Conservation (phyloP, 139 green algal species). For the Ulvella scutata region DNA sequence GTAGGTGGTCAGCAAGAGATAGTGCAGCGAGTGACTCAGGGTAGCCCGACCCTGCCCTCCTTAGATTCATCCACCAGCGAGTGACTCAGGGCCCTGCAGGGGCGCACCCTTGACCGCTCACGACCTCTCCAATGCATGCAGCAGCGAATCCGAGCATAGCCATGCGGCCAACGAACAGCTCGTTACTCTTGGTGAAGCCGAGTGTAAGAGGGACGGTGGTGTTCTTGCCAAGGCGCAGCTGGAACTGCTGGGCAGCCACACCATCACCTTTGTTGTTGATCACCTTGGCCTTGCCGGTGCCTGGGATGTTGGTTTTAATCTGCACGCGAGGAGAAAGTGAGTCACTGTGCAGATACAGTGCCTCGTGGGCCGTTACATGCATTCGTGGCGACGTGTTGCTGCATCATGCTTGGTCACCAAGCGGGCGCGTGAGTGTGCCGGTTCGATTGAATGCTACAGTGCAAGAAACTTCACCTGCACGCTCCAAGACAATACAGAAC, state of each 20-base stretch:
- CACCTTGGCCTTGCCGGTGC: slow-evolving; percentile 8
- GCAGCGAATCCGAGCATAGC: slow-evolving; percentile 66
- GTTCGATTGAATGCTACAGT: too few species aligned
- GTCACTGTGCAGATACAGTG: too few species aligned
- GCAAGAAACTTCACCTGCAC: too few species aligned
- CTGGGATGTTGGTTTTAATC: not conserved
- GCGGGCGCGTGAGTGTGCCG: too few species aligned
- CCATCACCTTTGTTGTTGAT: not conserved
- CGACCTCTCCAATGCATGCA: slow-evolving; percentile 47
- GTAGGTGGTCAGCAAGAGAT: too few species aligned
- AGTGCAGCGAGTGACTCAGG: too few species aligned
- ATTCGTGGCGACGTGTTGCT: too few species aligned
- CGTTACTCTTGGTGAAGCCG: slow-evolving; percentile 55
- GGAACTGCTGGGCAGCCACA: slow-evolving; percentile 15
- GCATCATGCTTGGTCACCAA: too few species aligned
- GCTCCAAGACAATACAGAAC: too few species aligned
- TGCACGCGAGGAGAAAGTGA: not conserved
- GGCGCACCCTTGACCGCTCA: not conserved
- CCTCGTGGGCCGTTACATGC: too few species aligned
- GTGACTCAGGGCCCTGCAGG: not conserved
- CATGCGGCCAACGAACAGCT: slow-evolving; percentile 67
- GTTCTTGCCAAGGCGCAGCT: slow-evolving; percentile 1
- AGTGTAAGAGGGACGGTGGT: slow-evolving; percentile 9
- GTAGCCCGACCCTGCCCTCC: too few species aligned
- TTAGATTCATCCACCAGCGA: too few species aligned